phyloP scores from a whole-genome alignment of 441 rosid species.

The Euphorbia celastroides region DNA sequence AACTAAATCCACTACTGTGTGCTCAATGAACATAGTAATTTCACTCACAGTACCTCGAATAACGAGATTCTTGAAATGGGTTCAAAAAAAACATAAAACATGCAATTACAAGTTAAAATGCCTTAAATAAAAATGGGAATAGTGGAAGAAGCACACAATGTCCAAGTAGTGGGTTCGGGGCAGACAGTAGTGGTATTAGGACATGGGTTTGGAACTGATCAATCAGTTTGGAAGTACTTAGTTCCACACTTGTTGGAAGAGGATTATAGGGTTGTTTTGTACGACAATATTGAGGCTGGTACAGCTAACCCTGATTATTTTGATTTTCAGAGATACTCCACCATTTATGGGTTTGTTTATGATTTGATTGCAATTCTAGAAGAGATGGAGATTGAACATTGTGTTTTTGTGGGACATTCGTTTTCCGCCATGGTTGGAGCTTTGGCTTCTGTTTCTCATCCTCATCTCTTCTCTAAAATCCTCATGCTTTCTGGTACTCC shows the following conservation, averaged over 20 bases:
- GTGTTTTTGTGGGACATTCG: slow-evolving; percentile 70
- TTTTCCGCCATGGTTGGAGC: slow-evolving; percentile 59
- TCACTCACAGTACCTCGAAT: too few relatives aligned
- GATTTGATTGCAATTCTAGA: slow-evolving; percentile 72
- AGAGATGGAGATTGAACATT: slow-evolving; percentile 43
- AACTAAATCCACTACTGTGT: too few relatives aligned
- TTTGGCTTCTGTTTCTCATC: slow-evolving; percentile 67
- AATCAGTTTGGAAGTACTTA: slow-evolving; percentile 72
- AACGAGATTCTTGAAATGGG: too few relatives aligned
- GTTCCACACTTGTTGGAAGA: slow-evolving; percentile 61
- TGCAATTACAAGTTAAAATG: too few relatives aligned
- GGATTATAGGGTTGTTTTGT: slow-evolving; percentile 53
- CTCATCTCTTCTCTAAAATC: slow-evolving; percentile 66
- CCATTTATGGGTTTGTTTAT: slow-evolving; percentile 58
- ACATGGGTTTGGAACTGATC: slow-evolving; percentile 84
- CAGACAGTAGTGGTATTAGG: slow-evolving; percentile 45
- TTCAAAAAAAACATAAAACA: too few relatives aligned
- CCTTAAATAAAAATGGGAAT: slow-evolving; percentile 57
- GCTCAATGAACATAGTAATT: too few relatives aligned
- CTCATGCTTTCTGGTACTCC: too few relatives aligned
- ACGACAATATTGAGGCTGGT: slow-evolving; percentile 79
- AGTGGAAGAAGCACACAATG: slow-evolving; percentile 73
- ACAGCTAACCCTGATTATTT: slow-evolving; percentile 69
- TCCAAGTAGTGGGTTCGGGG: slow-evolving; percentile 61
- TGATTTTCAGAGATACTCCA: slow-evolving; percentile 56